Percentiles rank a stretch among this genome's conserved stretches.
Evolutionary conservation across 257 asterid genomes (phyloP).

Genomic region (Orobanche coerulescens): DNA sequence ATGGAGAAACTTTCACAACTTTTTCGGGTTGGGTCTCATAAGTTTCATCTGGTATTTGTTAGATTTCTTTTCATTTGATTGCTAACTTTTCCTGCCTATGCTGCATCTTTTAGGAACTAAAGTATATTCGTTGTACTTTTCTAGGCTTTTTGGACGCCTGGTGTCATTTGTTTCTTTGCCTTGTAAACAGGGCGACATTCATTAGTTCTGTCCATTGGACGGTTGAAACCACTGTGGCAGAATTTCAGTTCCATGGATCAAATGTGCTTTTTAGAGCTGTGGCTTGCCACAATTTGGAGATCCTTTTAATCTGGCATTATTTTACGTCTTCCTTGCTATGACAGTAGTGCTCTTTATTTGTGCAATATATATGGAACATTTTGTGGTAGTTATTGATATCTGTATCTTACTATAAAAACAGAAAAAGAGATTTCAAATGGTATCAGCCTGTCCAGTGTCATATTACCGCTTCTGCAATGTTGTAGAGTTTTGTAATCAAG

Average conservation of each 20-base stretch:
- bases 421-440: background rate
- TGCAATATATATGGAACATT: background rate
- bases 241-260: background rate
- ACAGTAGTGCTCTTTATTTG: conserved; percentile 1
- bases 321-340: background rate
- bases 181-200: conserved; percentile 6
- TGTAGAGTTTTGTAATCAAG: background rate
- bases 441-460: background rate
- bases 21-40: background rate
- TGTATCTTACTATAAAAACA: background rate
- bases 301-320: background rate
- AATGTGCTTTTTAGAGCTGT: background rate
- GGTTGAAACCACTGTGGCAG: background rate
- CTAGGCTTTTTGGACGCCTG: background rate
- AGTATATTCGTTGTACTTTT: background rate
- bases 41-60: conserved; percentile 1
- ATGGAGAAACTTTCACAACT: background rate
- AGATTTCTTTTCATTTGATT: background rate
- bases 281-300: background rate
- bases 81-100: background rate
- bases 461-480: background rate
- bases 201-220: background rate
- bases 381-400: too few relatives aligned
- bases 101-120: background rate
- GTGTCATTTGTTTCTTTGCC: background rate